Conservation (phyloP, 352 stramenopile species). For the Pelagophyceae sp. region DNA sequence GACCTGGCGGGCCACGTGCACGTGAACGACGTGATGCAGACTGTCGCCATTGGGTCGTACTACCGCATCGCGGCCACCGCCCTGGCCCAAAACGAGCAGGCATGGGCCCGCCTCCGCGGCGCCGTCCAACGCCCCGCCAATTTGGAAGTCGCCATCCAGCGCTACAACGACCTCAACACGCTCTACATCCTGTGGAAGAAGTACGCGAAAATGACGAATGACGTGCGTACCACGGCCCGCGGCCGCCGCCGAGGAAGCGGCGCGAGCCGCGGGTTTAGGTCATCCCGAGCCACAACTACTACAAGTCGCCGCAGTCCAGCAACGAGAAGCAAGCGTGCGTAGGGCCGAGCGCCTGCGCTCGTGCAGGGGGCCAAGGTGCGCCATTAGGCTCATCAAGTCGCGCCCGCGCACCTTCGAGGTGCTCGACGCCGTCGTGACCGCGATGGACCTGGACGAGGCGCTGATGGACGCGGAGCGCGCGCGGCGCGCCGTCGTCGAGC, state of each 20-base stretch:
- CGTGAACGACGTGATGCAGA: not conserved
- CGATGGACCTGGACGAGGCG: not conserved
- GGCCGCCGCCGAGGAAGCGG: too few relatives aligned
- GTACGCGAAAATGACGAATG: constrained; percentile 2
- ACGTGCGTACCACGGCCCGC: constrained; percentile 19
- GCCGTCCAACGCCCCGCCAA: not conserved
- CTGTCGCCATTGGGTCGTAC: not conserved
- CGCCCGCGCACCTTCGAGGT: not conserved
- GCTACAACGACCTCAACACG: constrained; percentile 11
- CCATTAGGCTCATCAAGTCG: not conserved
- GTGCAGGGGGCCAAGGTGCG: not conserved
- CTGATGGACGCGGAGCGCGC: constrained; percentile 4
- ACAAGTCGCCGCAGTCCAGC: constrained; percentile 11
- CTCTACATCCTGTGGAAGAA: constrained; percentile 17
- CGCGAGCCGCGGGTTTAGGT: constrained; percentile 12
- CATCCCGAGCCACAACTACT: constrained; percentile 25
- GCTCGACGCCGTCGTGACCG: not conserved
- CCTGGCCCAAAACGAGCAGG: not conserved
- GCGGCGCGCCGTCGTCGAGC: not conserved
- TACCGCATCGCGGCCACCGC: not conserved
- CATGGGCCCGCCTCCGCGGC: not conserved
- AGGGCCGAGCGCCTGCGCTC: not conserved
- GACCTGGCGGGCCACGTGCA: too few relatives aligned
- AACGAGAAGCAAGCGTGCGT: not conserved
- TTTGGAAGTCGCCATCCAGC: not conserved